Evolutionary conservation across 2,329 filamentous ascomycete genomes (phyloP).

Genomic region (Trichoderma afroharzianum): DNA sequence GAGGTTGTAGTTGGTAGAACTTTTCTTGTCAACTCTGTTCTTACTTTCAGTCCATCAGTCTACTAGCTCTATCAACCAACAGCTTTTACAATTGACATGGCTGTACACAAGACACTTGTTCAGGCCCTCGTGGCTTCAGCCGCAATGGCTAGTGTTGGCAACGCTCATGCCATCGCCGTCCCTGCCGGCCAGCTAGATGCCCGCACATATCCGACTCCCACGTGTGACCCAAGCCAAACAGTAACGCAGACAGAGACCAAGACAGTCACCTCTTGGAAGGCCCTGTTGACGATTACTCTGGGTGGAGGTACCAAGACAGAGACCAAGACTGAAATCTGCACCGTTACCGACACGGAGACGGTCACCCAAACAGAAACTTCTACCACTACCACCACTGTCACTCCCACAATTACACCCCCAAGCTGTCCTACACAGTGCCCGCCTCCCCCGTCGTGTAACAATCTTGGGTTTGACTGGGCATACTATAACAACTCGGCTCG

Average conservation of each 20-base stretch:
- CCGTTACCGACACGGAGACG: background rate
- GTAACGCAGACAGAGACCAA: background rate
- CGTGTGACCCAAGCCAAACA: background rate
- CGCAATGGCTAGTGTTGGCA: background rate
- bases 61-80: background rate
- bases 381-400: background rate
- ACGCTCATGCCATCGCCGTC: background rate
- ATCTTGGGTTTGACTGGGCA: background rate
- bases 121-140: background rate
- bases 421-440: background rate
- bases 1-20: background rate
- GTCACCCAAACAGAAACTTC: background rate
- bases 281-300: background rate
- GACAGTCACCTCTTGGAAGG: background rate
- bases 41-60: background rate
- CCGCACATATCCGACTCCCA: background rate
- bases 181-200: background rate
- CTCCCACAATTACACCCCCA: background rate
- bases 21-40: background rate
- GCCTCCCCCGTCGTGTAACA: background rate
- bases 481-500: background rate
- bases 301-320: background rate
- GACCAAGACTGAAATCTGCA: background rate
- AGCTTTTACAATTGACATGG: background rate
- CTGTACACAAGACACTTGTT: background rate